Base-by-base conservation (phyloP, 1,284 basidiomycete genomes). In the Cryptococcus wingfieldii region DNA sequence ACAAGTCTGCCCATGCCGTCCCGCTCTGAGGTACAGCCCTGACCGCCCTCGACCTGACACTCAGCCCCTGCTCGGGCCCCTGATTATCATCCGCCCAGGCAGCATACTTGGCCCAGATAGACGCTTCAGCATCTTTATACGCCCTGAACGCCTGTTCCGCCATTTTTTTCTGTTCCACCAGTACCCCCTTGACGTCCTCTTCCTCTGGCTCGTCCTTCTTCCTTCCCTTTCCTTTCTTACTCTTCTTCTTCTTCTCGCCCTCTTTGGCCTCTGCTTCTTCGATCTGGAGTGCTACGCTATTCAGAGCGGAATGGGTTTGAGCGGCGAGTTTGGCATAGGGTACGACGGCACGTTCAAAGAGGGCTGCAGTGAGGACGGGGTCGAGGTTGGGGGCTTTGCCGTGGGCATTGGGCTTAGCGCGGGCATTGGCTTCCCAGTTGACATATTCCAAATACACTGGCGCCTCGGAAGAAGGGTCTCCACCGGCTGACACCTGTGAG, bases 271-370 rank as follows among this genome's bases (percentile, higher is more conserved):
- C 48, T n/a, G 25, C 18, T 5, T 18, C 42, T n/a, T 19, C 12
- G 12, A 49, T 37, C 16, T 23, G 12, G 16, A 38, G 13, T 12
- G 53, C 46, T 7, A 42, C 12, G 9, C 18, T 41, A 37, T 55
- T 50, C 2, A 51, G 38, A 38, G 49, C n/a, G 51, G 25, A 56
- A 47, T 57, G 58, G n/a, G 46, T 31, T 38, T 13, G 7, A 4
- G 84, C 85, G 1, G 85, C 86, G 60, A 88, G 63, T 10, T 53
- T 52, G 18, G 66, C 59, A 51, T 69, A 70, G n/a, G 58, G 84
- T 2, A 85, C 78, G 46, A 92, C 84, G 0, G 89, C 86, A 10
- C 91, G 83, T 71, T 94, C 90, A 65, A 87, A 89, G 1, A 91
- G 77, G 2, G 80, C 80, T 5, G 78, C 75, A 28, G 87, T 78